Conservation (phyloP, 306 rosid species). For the Trifolium fragiferum region DNA sequence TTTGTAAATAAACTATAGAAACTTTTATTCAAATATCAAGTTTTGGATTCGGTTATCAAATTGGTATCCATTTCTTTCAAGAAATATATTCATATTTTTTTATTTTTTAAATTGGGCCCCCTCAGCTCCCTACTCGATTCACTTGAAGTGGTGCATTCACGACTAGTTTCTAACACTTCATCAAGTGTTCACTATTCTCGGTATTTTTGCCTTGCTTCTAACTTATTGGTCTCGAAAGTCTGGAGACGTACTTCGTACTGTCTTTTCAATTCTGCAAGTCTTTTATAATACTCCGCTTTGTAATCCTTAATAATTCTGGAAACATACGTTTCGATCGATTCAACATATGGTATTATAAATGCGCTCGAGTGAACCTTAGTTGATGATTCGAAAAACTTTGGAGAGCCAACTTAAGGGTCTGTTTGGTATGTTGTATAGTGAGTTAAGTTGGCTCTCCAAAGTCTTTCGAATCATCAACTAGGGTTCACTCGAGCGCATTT, state of each 20-base stretch:
- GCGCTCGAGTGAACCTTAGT: slow-evolving; percentile 28
- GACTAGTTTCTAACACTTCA: slow-evolving; percentile 41
- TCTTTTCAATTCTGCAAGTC: slow-evolving; percentile 43
- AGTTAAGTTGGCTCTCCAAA: slow-evolving; percentile 46
- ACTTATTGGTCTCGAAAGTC: slow-evolving; percentile 53
- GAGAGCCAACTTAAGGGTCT: slow-evolving; percentile 31
- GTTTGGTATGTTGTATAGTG: too few relatives aligned
- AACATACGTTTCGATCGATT: slow-evolving; percentile 45
- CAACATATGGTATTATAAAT: slow-evolving; percentile 23
- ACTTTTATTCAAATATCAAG: too few relatives aligned
- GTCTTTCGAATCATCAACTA: slow-evolving; percentile 40
- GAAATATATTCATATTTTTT: too few relatives aligned
- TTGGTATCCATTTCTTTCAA: too few relatives aligned
- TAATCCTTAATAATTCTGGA: slow-evolving; percentile 50
- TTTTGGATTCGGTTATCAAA: too few relatives aligned
- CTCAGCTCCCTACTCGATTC: slow-evolving; percentile 27
- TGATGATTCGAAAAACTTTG: slow-evolving; percentile 45
- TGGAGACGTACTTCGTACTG: slow-evolving; percentile 47
- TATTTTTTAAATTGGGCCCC: too few relatives aligned
- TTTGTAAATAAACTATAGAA: too few relatives aligned
- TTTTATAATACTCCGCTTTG: slow-evolving; percentile 40
- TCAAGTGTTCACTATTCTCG: slow-evolving; percentile 49
- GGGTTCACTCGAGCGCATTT: slow-evolving; percentile 25
- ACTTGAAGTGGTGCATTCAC: background rate
- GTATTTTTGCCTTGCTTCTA: slow-evolving; percentile 47